Conservation (phyloP, 1,284 basidiomycete species). For the Sporisorium scitamineum region DNA sequence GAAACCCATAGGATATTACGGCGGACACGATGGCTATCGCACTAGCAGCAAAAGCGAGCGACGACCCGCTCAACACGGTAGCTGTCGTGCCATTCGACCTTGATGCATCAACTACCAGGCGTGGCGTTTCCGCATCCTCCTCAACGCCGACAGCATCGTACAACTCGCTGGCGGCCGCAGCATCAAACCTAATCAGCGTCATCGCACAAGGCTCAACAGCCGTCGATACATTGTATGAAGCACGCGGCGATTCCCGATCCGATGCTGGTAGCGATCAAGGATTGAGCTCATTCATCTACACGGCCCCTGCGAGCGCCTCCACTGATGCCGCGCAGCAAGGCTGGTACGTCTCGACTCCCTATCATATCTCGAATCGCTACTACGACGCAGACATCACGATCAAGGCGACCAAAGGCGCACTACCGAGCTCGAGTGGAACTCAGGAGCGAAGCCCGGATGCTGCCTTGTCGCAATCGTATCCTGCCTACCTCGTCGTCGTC, state of each 20-base stretch:
- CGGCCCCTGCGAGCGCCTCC: conserved; percentile 2
- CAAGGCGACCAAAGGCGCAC: conserved; percentile 27
- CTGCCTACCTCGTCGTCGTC: conserved; percentile 43
- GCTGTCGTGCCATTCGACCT: conserved; percentile 37
- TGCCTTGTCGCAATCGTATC: conserved; percentile 17
- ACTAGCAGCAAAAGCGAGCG: not conserved
- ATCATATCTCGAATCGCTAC: conserved; percentile 60
- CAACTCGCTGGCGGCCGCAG: conserved; percentile 24
- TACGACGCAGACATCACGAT: conserved; percentile 56
- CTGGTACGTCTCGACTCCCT: conserved; percentile 33
- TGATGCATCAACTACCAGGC: not conserved
- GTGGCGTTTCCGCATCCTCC: conserved; percentile 1
- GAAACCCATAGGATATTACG: not conserved
- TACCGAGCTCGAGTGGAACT: not conserved
- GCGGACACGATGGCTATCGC: conserved; percentile 21
- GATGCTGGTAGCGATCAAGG: conserved; percentile 33
- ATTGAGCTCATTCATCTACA: conserved; percentile 41
- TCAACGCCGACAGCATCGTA: conserved; percentile 2
- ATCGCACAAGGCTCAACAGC: conserved; percentile 36
- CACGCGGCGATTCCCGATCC: not conserved
- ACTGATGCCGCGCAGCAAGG: not conserved
- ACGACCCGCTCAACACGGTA: conserved; percentile 32
- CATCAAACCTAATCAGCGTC: conserved; percentile 37
- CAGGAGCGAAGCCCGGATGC: not conserved
- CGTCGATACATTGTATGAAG: not conserved